Evolutionary conservation across 805 yeast species (phyloP).

Genomic region (Yamadazyma nakazawae): DNA sequence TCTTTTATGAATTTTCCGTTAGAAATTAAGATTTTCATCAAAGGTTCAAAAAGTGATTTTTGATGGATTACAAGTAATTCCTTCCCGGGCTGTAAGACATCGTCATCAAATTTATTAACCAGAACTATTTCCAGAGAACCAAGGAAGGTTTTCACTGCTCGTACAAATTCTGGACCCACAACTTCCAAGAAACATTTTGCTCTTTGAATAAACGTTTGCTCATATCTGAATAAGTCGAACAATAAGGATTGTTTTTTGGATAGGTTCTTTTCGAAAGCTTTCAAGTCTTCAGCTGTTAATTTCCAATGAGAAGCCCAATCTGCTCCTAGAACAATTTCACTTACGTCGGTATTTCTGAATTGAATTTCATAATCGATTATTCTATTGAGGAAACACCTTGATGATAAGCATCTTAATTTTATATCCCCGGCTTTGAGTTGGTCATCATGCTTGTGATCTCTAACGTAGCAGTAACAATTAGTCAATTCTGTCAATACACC

Average conservation of each 20-base stretch:
- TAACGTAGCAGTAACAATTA: conserved; percentile 41
- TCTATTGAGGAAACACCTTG: conserved; percentile 33
- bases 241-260: conserved; percentile 70
- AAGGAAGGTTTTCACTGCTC: conserved; percentile 24
- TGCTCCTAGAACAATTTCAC: conserved; percentile 33
- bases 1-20: conserved; percentile 67
- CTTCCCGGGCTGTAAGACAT: conserved; percentile 55
- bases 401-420: conserved; percentile 32
- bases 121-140: conserved; percentile 9
- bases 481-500: conserved; percentile 47
- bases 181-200: conserved; percentile 58
- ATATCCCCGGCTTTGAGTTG: conserved; percentile 8
- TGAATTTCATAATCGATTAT: conserved; percentile 25
- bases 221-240: conserved; percentile 70
- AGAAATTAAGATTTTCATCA: conserved; percentile 51
- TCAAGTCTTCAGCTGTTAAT: conserved; percentile 50
- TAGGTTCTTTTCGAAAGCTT: conserved; percentile 47
- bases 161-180: conserved; percentile 41
- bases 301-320: conserved; percentile 72
- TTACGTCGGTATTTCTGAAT: conserved; percentile 22
- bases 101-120: conserved; percentile 42
- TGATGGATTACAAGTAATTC: conserved; percentile 57
- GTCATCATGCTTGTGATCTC: conserved; percentile 17
- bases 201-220: conserved; percentile 65
- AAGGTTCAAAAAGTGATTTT: conserved; percentile 51